phyloP scores from a whole-genome alignment of 306 rosid species.

The Oxytropis ochrocephala region DNA sequence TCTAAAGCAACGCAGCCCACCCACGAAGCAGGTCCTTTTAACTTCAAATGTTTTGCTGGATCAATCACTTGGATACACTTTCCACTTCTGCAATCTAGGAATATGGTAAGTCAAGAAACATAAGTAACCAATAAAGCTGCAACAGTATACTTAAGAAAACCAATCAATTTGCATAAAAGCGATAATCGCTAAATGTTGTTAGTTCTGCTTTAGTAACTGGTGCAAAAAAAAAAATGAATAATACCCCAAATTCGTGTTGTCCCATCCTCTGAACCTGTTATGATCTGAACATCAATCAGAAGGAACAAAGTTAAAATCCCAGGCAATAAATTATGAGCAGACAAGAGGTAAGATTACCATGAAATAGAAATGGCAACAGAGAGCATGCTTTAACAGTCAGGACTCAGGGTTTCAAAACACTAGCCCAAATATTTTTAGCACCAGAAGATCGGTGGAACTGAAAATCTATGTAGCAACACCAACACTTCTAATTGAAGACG shows the following conservation, averaged over 20 bases:
- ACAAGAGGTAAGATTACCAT: neutral
- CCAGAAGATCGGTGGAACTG: neutral
- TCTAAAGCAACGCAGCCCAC: constrained; percentile 77
- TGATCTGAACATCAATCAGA: constrained; percentile 50
- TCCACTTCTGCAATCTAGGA: constrained; percentile 84
- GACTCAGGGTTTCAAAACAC: neutral
- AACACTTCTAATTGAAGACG: too few relatives aligned
- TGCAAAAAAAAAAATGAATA: neutral
- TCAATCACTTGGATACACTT: constrained; percentile 63
- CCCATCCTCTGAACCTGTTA: constrained; percentile 97
- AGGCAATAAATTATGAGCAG: neutral
- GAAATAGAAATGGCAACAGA: neutral
- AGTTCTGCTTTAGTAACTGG: constrained; percentile 3
- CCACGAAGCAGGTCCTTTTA: constrained; percentile 49
- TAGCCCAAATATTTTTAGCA: neutral
- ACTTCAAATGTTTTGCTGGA: constrained; percentile 50
- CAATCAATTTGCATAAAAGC: neutral
- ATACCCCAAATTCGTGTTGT: constrained; percentile 89
- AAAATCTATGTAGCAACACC: neutral
- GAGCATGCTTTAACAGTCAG: neutral
- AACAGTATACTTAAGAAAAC: neutral
- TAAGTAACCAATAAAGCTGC: neutral
- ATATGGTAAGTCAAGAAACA: constrained; percentile 23
- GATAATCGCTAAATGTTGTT: neutral
- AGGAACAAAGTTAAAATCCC: constrained; percentile 20